Conservation (phyloP, 2,329 filamentous ascomycete species). For the Paraphoma sp. region DNA sequence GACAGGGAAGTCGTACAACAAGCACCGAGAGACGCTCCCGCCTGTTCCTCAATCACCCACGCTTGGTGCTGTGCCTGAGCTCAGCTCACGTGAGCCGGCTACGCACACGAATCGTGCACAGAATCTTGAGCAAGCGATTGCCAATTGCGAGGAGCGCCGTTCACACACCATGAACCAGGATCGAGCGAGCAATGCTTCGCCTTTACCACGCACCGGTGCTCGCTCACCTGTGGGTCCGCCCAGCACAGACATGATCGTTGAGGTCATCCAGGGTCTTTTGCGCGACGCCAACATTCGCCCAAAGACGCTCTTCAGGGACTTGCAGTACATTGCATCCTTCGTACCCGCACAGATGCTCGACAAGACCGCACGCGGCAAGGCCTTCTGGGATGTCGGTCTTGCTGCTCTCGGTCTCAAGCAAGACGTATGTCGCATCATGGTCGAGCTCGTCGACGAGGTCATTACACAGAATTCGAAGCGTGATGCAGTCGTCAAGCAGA, state of each 20-base stretch:
- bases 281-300: slow-evolving; percentile 54
- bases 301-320: slow-evolving; percentile 56
- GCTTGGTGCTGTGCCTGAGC: slow-evolving; percentile 52
- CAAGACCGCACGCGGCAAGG: slow-evolving; percentile 69
- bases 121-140: slow-evolving; percentile 70
- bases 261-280: slow-evolving; percentile 53
- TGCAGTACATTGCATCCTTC: slow-evolving; percentile 66
- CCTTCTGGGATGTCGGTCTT: slow-evolving; percentile 88
- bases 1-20: slow-evolving; percentile 54
- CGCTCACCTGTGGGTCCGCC: slow-evolving; percentile 48
- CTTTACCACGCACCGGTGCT: slow-evolving; percentile 42
- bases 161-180: slow-evolving; percentile 61
- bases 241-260: slow-evolving; percentile 53
- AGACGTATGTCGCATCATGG: slow-evolving; percentile 83
- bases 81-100: slow-evolving; percentile 52
- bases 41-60: slow-evolving; percentile 54
- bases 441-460: slow-evolving; percentile 75
- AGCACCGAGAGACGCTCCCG: slow-evolving; percentile 48
- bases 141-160: slow-evolving; percentile 72
- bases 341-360: slow-evolving; percentile 64
- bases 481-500: slow-evolving; percentile 40
- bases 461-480: slow-evolving; percentile 73
- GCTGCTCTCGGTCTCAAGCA: slow-evolving; percentile 89
- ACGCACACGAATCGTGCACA: slow-evolving; percentile 51
- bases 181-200: slow-evolving; percentile 44